A percentile compares a stretch with the other conserved stretches of the same genome.
Conservation (phyloP, 2,329 filamentous ascomycete species). For the Aspergillus jensenii region DNA sequence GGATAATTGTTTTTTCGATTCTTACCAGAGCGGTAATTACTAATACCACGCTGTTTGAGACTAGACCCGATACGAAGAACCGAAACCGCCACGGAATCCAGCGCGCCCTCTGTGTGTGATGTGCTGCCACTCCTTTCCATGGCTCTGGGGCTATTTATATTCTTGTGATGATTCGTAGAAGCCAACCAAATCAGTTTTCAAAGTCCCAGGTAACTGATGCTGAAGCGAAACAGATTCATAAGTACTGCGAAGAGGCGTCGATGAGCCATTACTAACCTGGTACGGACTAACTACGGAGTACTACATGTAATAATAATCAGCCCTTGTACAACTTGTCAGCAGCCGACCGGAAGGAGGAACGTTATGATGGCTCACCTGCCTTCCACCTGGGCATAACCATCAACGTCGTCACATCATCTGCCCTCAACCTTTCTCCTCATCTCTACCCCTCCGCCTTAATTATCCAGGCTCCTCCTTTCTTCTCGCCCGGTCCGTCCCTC, state of each 20-base stretch:
- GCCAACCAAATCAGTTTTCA: background rate
- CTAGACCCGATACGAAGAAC: background rate
- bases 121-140: background rate
- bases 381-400: background rate
- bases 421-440: constrained; percentile 4
- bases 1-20: background rate
- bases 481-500: background rate
- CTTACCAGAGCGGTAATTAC: background rate
- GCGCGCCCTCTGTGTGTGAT: background rate
- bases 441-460: background rate
- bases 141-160: constrained; percentile 2
- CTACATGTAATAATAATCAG: background rate
- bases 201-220: background rate
- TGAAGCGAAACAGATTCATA: background rate
- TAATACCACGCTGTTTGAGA: constrained; percentile 1
- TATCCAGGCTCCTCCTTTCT: background rate
- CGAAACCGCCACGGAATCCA: constrained; percentile 5
- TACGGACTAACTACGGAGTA: background rate
- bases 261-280: constrained; percentile 1
- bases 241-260: background rate
- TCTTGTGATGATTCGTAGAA: background rate
- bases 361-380: constrained; percentile 12
- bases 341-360: background rate
- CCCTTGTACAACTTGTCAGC: constrained; percentile 8
- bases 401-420: constrained; percentile 11